Evolutionary conservation across 768 basidiomycete species (phyloP).

Genomic region (Suillus placidus): DNA sequence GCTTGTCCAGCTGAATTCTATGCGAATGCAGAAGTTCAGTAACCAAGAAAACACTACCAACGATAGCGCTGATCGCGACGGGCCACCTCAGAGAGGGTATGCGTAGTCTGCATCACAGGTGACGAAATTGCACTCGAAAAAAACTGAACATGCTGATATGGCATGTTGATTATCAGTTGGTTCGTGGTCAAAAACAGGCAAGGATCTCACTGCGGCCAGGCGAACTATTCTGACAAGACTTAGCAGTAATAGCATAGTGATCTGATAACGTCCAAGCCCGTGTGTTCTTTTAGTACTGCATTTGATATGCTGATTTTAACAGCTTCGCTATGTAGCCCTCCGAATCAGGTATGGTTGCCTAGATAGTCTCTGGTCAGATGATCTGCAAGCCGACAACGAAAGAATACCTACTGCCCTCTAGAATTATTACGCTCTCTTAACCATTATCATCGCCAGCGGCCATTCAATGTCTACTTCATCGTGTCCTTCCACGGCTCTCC

Average conservation of each 20-base stretch:
- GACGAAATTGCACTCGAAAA: too few species aligned
- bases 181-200: not conserved
- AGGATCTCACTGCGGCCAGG: not conserved
- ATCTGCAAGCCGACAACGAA: not conserved
- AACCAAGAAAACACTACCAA: too few species aligned
- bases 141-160: too few species aligned
- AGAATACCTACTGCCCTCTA: not conserved
- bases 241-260: not conserved
- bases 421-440: constrained; percentile 10
- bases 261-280: not conserved
- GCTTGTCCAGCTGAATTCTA: too few species aligned
- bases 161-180: not conserved
- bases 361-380: not conserved
- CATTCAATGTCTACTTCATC: constrained; percentile 42
- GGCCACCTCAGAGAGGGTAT: too few species aligned
- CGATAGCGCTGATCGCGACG: too few species aligned
- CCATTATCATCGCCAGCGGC: constrained; percentile 37
- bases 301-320: not conserved
- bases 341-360: not conserved
- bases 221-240: not conserved
- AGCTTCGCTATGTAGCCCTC: not conserved
- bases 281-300: not conserved
- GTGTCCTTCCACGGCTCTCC: constrained; percentile 21
- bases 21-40: too few species aligned
- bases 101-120: too few species aligned